Conservation (phyloP, 2,329 filamentous ascomycete species). For the Setomelanomma holmii region DNA sequence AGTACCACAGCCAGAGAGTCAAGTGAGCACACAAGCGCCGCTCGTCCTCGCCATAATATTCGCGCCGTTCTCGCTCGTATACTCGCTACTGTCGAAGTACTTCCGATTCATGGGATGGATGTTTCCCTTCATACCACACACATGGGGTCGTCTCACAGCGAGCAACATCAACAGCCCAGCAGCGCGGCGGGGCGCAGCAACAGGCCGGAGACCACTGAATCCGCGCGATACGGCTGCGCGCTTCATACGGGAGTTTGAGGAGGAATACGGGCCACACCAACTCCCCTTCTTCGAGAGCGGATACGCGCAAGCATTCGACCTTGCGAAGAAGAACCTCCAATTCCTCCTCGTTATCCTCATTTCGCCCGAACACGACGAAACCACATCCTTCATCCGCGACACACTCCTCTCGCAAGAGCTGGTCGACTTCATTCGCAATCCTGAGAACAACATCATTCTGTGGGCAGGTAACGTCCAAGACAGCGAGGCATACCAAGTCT, state of each 20-base stretch:
- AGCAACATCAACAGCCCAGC: constrained; percentile 53
- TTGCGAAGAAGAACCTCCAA: constrained; percentile 88
- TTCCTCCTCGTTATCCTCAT: constrained; percentile 88
- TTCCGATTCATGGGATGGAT: constrained; percentile 79
- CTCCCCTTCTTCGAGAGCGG: constrained; percentile 86
- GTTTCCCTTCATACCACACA: constrained; percentile 78
- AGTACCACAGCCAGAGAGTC: constrained; percentile 73
- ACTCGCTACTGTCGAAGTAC: constrained; percentile 71
- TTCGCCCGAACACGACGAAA: constrained; percentile 95
- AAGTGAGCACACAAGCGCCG: constrained; percentile 72
- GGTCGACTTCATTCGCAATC: constrained; percentile 74
- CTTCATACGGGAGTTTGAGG: constrained; percentile 92
- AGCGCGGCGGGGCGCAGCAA: constrained; percentile 61
- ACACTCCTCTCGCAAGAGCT: constrained; percentile 82
- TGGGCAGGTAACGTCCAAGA: constrained; percentile 96
- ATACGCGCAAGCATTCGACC: constrained; percentile 89
- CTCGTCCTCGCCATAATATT: constrained; percentile 80
- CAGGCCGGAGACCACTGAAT: constrained; percentile 76
- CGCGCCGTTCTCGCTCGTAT: constrained; percentile 80
- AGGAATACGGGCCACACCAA: constrained; percentile 79
- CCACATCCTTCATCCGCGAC: constrained; percentile 77
- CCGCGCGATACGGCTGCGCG: constrained; percentile 87
- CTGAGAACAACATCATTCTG: constrained; percentile 79
- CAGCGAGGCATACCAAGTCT: constrained; percentile 91
- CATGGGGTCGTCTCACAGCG: constrained; percentile 61